Conservation (phyloP, 148 eudicot species). For the Pharnaceum exiguum region DNA sequence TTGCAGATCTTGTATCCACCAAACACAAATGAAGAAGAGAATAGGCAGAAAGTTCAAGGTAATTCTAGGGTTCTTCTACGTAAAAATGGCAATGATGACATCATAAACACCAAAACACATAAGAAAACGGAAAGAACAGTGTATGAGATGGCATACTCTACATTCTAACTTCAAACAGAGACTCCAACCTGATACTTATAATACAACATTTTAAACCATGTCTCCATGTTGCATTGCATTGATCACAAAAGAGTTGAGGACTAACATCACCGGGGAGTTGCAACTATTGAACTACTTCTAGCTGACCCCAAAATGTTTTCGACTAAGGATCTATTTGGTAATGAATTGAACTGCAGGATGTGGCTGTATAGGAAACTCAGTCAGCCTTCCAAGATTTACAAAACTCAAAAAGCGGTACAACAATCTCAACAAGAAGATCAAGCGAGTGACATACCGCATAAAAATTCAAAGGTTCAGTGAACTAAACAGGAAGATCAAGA, state of each 20-base stretch:
- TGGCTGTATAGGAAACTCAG: conserved; percentile 34
- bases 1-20: conserved; percentile 51
- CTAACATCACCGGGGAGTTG: no score
- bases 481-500: conserved; percentile 52
- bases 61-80: background rate
- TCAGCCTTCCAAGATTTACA: conserved; percentile 32
- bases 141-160: no score
- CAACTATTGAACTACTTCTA: background rate
- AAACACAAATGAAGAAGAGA: conserved; percentile 34
- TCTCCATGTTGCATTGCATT: no score
- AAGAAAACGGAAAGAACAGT: no score
- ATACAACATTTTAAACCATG: no score
- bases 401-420: conserved; percentile 26
- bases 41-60: conserved; percentile 41
- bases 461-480: conserved; percentile 45
- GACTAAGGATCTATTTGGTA: background rate
- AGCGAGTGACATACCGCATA: conserved; percentile 46
- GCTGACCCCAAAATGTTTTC: background rate
- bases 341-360: conserved; percentile 37
- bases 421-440: conserved; percentile 42
- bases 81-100: background rate
- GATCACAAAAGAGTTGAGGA: no score
- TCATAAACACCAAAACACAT: background rate
- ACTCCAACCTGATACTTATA: no score
- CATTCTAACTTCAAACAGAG: no score